phyloP scores from a whole-genome alignment of 805 yeast genomes.

The Wickerhamiella nectarea region DNA sequence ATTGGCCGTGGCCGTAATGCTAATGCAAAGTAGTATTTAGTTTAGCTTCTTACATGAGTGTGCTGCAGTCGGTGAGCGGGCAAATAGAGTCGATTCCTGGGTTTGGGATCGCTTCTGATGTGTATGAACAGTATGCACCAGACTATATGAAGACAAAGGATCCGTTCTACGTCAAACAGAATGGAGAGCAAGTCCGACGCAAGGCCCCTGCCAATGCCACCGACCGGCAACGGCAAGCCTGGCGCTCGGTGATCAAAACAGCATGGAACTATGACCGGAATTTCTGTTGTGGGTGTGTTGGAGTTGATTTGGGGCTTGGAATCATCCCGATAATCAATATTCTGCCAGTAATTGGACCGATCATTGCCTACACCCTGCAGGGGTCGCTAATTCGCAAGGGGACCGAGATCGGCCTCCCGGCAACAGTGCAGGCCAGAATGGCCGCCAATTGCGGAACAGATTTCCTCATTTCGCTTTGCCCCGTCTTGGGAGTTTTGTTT shows the following conservation, averaged over 20 bases:
- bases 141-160: slow-evolving; percentile 44
- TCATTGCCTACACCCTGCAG: slow-evolving; percentile 67
- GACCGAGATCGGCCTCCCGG: slow-evolving; percentile 44
- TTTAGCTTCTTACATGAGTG: slow-evolving; percentile 1
- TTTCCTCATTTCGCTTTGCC: slow-evolving; percentile 60
- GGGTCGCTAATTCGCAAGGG: slow-evolving; percentile 52
- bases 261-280: slow-evolving; percentile 87
- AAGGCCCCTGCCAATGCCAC: slow-evolving; percentile 46
- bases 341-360: slow-evolving; percentile 76
- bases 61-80: slow-evolving; percentile 10
- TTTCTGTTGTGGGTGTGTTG: slow-evolving; percentile 56
- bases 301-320: slow-evolving; percentile 57
- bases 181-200: slow-evolving; percentile 41
- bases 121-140: slow-evolving; percentile 53
- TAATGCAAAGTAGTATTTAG: slow-evolving; percentile 28
- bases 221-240: slow-evolving; percentile 46
- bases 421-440: slow-evolving; percentile 48
- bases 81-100: slow-evolving; percentile 43
- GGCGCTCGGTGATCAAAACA: slow-evolving; percentile 57
- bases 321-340: slow-evolving; percentile 59
- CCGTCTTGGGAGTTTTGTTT: slow-evolving; percentile 63
- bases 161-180: slow-evolving; percentile 26
- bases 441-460: slow-evolving; percentile 66
- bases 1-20: slow-evolving; percentile 80
- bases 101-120: slow-evolving; percentile 39